Percentiles rank a stretch among this genome's conserved stretches.
Conservation (phyloP, 805 yeast species). For the Candida anglica region DNA sequence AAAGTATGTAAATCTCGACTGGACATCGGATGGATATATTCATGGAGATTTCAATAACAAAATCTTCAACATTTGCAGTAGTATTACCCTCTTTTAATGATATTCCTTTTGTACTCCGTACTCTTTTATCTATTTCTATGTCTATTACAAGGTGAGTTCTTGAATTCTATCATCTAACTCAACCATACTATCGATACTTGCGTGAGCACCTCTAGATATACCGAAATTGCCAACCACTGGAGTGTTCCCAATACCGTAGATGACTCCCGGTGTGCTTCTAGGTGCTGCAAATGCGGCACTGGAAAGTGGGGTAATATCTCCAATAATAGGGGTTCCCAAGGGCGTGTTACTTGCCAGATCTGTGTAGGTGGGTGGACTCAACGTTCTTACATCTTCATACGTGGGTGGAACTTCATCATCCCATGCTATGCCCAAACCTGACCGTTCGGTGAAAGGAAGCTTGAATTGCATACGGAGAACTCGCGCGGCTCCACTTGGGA, state of each 20-base stretch:
- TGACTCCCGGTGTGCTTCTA: constrained; percentile 28
- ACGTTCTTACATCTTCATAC: constrained; percentile 75
- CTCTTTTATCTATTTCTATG: too few relatives aligned
- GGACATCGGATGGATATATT: too few relatives aligned
- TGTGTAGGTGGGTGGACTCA: constrained; percentile 81
- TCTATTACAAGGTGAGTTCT: constrained; percentile 21
- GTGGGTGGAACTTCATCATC: constrained; percentile 99
- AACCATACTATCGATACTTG: constrained; percentile 23
- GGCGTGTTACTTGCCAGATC: constrained; percentile 18
- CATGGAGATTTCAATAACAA: too few relatives aligned
- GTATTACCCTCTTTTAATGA: neutral
- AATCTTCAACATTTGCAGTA: too few relatives aligned
- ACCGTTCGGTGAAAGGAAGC: constrained; percentile 76
- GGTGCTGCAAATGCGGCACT: neutral
- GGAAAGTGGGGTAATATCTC: constrained; percentile 7
- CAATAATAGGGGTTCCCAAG: constrained; percentile 15
- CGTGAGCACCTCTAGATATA: constrained; percentile 7
- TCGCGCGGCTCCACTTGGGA: constrained; percentile 93
- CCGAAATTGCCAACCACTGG: constrained; percentile 27
- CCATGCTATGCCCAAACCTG: constrained; percentile 97
- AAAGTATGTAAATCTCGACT: too few relatives aligned
- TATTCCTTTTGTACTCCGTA: too few relatives aligned
- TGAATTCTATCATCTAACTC: constrained; percentile 31
- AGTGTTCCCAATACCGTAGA: constrained; percentile 43
- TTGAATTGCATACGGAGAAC: constrained; percentile 93